A percentile compares a stretch with the other conserved stretches of the same genome.
These are phyloP conservation scores for Cytospora piceicola DNA, from an alignment of 2,329 filamentous ascomycete genomes.

Conservation along the genomic window DNA sequence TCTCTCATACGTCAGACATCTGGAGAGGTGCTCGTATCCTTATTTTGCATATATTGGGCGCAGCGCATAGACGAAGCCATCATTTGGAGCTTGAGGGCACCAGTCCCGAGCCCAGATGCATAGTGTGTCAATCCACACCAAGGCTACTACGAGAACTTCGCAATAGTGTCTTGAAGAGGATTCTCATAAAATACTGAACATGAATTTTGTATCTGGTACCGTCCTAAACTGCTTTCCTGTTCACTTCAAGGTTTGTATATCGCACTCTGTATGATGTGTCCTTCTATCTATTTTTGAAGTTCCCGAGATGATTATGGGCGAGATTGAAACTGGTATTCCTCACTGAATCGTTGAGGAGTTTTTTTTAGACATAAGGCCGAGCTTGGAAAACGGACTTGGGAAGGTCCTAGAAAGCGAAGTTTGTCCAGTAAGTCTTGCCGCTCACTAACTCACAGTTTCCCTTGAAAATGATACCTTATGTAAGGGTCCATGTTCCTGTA, in stretches of 20 bases:
- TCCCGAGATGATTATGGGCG: constrained; percentile 23
- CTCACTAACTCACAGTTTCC: neutral
- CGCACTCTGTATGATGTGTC: neutral
- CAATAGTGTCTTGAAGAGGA: neutral
- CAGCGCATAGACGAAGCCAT: neutral
- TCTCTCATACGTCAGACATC: neutral
- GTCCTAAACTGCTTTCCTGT: neutral
- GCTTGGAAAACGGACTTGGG: constrained; percentile 27
- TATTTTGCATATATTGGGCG: neutral
- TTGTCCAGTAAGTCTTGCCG: constrained; percentile 24
- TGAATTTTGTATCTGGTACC: neutral
- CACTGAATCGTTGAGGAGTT: constrained; percentile 34
- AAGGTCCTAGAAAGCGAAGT: constrained; percentile 36
- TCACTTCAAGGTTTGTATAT: neutral
- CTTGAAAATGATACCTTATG: neutral
- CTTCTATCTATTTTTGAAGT: constrained; percentile 16
- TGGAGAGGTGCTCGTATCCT: neutral
- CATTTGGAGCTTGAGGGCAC: neutral
- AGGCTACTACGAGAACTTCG: neutral
- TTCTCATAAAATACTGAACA: neutral
- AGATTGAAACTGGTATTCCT: constrained; percentile 33
- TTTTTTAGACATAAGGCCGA: constrained; percentile 10
- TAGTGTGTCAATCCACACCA: no score
- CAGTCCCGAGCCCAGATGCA: no score
- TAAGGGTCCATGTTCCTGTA: no score